These are phyloP conservation scores for Zygoascus ofunaensis DNA, from an alignment of 805 yeast species.

Conservation along the genomic window DNA sequence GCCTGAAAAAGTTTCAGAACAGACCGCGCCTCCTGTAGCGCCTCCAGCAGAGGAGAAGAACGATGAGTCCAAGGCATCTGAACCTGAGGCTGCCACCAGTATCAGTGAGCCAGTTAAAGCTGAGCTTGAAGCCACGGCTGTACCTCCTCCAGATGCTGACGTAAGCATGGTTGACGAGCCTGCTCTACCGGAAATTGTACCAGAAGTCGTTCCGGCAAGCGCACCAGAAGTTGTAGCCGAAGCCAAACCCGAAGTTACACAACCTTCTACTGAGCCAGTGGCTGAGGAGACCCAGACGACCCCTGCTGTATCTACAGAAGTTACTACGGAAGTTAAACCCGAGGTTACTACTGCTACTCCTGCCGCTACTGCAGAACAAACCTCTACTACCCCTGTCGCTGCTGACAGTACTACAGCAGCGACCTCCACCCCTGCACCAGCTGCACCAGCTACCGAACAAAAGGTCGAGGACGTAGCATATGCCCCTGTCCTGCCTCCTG, in stretches of 20 bases:
- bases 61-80: neutral
- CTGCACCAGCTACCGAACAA: neutral
- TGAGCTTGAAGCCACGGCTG: slow-evolving; percentile 1
- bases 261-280: too few relatives aligned
- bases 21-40: too few relatives aligned
- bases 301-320: too few relatives aligned
- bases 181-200: neutral
- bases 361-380: slow-evolving; percentile 1
- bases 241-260: too few relatives aligned
- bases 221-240: too few relatives aligned
- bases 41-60: neutral
- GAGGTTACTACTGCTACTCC: neutral
- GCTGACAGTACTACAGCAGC: too few relatives aligned
- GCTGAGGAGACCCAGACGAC: too few relatives aligned
- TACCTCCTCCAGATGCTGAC: slow-evolving; percentile 3
- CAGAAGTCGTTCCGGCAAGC: neutral
- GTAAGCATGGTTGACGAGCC: neutral
- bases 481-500: slow-evolving; percentile 1
- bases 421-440: slow-evolving; percentile 5
- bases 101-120: too few relatives aligned
- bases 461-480: neutral
- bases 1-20: too few relatives aligned
- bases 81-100: too few relatives aligned
- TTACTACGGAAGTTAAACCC: too few relatives aligned
- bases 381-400: slow-evolving; percentile 6